Evolutionary conservation across 352 stramenopile species (phyloP), one percentile per base, ranked within the genome.

Genomic region (Phytophthora idaei): DNA sequence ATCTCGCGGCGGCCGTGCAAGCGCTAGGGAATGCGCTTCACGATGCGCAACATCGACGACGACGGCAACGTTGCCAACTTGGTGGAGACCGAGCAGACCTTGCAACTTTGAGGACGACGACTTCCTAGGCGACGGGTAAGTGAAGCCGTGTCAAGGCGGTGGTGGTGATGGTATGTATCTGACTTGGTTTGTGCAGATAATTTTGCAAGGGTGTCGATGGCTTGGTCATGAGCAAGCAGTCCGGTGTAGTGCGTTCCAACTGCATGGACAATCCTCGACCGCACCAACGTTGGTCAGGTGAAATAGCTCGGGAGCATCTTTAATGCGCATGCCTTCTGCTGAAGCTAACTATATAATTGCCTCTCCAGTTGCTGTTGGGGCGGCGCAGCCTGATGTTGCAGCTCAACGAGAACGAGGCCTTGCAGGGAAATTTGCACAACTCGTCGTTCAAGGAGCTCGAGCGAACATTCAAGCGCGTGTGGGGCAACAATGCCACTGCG

Each of bases 181-280:
- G 31, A 34, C 41, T 32, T 36, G 21, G 28, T 29, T 32, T 56
- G n/a, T 61, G 29, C 5, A 90, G 82, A 36, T 91, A 77, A 54
- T 90, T 90, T 55, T 85, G 73, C 67, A 85, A 84, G 57, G 67
- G 48, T 29, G 60, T 74, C 0, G 73, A 86, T 44, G 81, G 83
- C 9, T 31, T 64, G 4, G 67, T 92, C 39, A 55, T 80, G 21
- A 86, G 53, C 61, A 85, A 76, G 34, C 97, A 99, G 76, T 90
- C 81, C 7, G 93, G 92, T 5, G 90, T 99, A 14, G 82, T 99
- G 28, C 88, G 97, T 50, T 98, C 95, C 11, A 99, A 99, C 80
- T 99, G 97, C 81, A 99, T 99, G 92, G 97, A 99, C 83, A 98
- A 97, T n/a, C 67, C 81, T 99, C n/a, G 97, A 99, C 80, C 85